Base-by-base conservation (phyloP, 1,139 yeast genomes). In the Lizanozyma gosingica region DNA sequence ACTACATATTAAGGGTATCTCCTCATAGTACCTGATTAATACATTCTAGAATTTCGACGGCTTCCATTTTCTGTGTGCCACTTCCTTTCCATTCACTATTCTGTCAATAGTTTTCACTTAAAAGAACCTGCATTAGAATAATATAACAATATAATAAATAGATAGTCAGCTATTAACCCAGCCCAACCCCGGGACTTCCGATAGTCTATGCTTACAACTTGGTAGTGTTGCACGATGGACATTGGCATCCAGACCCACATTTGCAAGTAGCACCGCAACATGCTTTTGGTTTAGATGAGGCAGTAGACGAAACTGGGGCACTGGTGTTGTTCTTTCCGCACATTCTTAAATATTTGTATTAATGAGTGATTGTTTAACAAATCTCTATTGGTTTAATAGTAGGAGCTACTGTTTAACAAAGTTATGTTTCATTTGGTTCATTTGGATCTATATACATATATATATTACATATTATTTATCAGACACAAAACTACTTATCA, bases 181-280 rank as follows among this genome's bases (percentile, higher is more conserved):
- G 27, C 27, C 9, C 11, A 9, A 27, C 11, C 14, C 33, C 9
- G 33, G 11, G 18, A 6, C n/a, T 9, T n/a, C 16, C 11, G 11
- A n/a, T 18, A 9, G 15, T 15, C 8, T 17, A 4, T 29, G 14
- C 11, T 44, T 48, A 65, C 48, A 65, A 63, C 46, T 65, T 66
- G 41, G 71, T 65, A 41, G 70, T 66, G 55, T 65, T 65, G 47
- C 71, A 65, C 3, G 70, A 59, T 15, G 62, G 53, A 45, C 72
- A 67, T 32, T 59, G 51, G 45, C 74, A 68, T 3, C 56, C 47
- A 29, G 71, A 60, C 4, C 73, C 73, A 53, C 74, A 68, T 51
- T 67, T 67, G 52, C 74, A 68, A 39, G 61, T 52, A 34, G 63
- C 45, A 14, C 72, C 71, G 45, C 73, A 65, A 41, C 71, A 65